Base-by-base conservation (phyloP, 345 rosid genomes). In the Pelargonium nanum region DNA sequence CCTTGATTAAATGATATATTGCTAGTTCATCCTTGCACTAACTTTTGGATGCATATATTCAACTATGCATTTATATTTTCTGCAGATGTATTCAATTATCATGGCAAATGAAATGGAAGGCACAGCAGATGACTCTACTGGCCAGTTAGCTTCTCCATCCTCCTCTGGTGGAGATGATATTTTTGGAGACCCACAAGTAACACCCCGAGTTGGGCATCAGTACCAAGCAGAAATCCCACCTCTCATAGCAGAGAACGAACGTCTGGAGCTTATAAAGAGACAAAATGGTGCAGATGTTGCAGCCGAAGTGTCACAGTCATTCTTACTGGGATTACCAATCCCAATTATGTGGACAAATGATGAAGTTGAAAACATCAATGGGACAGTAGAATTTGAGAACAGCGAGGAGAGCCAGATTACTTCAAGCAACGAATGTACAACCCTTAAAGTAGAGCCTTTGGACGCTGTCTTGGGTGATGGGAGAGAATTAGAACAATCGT, bases 201-300 rank as follows among this genome's bases (percentile, higher is more conserved):
- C 72, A 65, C 87, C 86, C 30, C 77, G 77, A 61, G 80, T 86
- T 69, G 94, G 94, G 69, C 72, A 70, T 62, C 63, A 77, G 56
- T 82, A 72, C 70, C 89, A 86, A 62, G 86, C 81, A 56, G 74
- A 75, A 57, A 72, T 84, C 61, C 85, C 85, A 21, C 61, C 64
- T 21, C 53, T 77, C 20, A 7, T 78, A 24, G 64, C 75, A 30
- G 55, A 72, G 24, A 12, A 48, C 62, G 72, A 70, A 52, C 60
- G 70, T 57, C 57, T 71, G 10, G 73, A 52, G 50, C 78, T 75
- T 62, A 24, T 68, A 55, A 61, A 22, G 40, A 21, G 45, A 64
- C 16, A 66, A 62, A 25, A 22, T 63, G 55, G 68, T 58, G 64
- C 67, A 56, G 53, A 72, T 23, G 57, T 55, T 25, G 26, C 50